Percentiles rank a stretch among this genome's conserved stretches.
These are phyloP conservation scores for Lasiodiplodia sp. DNA, from an alignment of 2,329 filamentous ascomycete species.

Conservation along the genomic window DNA sequence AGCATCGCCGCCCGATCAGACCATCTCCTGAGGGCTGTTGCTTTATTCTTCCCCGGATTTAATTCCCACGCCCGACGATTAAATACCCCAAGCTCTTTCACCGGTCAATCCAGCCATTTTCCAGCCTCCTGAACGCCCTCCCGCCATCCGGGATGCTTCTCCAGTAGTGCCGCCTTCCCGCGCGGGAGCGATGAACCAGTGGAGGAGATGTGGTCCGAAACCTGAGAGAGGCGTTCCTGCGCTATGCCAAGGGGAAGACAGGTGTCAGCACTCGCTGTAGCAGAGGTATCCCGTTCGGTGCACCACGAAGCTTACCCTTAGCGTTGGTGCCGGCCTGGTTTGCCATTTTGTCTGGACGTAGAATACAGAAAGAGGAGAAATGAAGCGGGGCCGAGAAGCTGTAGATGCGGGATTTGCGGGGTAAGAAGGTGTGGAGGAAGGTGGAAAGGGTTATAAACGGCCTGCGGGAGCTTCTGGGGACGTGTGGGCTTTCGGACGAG, in stretches of 20 bases:
- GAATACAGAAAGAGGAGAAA: slow-evolving; percentile 2
- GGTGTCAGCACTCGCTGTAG: not conserved
- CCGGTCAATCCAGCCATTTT: too few relatives aligned
- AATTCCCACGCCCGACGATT: too few relatives aligned
- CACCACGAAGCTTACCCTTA: slow-evolving; percentile 20
- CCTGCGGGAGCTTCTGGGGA: not conserved
- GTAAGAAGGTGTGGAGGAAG: not conserved
- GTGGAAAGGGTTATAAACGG: slow-evolving; percentile 5
- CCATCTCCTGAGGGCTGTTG: too few relatives aligned
- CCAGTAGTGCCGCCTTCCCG: slow-evolving; percentile 53
- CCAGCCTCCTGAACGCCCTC: too few relatives aligned
- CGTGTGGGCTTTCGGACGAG: slow-evolving; percentile 12
- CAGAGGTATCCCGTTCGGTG: not conserved
- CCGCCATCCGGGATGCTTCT: slow-evolving; percentile 57
- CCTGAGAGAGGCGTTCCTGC: slow-evolving; percentile 65
- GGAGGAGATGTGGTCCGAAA: slow-evolving; percentile 63
- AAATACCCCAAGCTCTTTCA: too few relatives aligned
- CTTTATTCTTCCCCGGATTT: too few relatives aligned
- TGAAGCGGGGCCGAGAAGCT: not conserved
- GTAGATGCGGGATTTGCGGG: slow-evolving; percentile 27
- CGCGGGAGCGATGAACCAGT: slow-evolving; percentile 44
- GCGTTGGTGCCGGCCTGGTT: slow-evolving; percentile 44
- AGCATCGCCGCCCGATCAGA: too few relatives aligned
- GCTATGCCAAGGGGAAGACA: slow-evolving; percentile 45
- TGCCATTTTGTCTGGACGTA: slow-evolving; percentile 39